Percentiles rank a stretch among this genome's conserved stretches.
phyloP scores from a whole-genome alignment of 139 green algal species.

The Coelastrella sp. region DNA sequence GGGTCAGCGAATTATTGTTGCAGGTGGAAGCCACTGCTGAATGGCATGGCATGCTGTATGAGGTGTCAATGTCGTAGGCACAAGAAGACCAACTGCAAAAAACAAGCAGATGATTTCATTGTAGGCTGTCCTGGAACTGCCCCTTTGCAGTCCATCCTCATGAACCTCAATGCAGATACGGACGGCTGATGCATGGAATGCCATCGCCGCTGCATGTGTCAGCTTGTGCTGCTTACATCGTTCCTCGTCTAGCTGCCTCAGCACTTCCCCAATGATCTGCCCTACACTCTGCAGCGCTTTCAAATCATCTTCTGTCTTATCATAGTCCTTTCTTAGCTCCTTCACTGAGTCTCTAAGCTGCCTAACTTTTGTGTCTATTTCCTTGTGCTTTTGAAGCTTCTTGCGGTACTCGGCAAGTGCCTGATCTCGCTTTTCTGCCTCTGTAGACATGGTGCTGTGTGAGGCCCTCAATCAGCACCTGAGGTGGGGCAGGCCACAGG shows the following conservation, averaged over 20 bases:
- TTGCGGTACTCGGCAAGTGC: conserved; percentile 87
- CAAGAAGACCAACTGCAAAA: not conserved
- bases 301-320: conserved; percentile 99
- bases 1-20: not conserved
- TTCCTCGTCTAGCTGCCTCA: conserved; percentile 98
- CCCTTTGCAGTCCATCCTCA: not conserved
- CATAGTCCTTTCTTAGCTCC: conserved; percentile 91
- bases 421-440: conserved; percentile 65
- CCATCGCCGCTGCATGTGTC: not conserved
- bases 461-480: too few relatives aligned
- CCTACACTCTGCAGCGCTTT: conserved; percentile 98
- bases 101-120: not conserved
- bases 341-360: conserved; percentile 85
- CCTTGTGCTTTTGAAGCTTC: conserved; percentile 90
- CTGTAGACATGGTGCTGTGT: conserved; percentile 40
- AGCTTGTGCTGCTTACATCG: conserved; percentile 81
- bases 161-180: not conserved
- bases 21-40: not conserved
- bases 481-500: too few relatives aligned
- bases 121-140: not conserved
- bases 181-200: not conserved
- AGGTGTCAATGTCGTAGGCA: not conserved
- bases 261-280: conserved; percentile 99
- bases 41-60: not conserved
- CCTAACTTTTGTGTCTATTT: conserved; percentile 87